A percentile compares a stretch with the other conserved stretches of the same genome.
phyloP scores from a whole-genome alignment of 768 basidiomycete species.

The Amanita rubescens region DNA sequence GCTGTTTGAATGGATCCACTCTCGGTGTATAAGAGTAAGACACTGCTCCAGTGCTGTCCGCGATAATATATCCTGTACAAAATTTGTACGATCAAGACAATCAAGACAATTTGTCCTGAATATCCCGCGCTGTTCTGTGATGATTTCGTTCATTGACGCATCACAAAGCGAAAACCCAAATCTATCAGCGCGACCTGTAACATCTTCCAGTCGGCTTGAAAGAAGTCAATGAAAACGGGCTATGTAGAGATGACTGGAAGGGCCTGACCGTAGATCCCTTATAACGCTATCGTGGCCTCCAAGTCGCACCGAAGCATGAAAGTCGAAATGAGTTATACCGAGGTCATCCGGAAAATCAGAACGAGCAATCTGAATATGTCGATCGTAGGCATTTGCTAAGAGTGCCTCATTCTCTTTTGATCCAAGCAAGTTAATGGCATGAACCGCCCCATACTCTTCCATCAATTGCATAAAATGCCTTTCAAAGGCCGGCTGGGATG shows the following conservation, averaged over 20 bases:
- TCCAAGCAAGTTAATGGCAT: constrained; percentile 89
- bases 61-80: constrained; percentile 92
- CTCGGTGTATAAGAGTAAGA: constrained; percentile 66
- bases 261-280: constrained; percentile 56
- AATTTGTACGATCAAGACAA: constrained; percentile 96
- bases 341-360: constrained; percentile 59
- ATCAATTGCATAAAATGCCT: constrained; percentile 84
- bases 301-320: constrained; percentile 74
- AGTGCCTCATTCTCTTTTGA: constrained; percentile 88
- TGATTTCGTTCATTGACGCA: constrained; percentile 51
- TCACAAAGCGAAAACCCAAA: constrained; percentile 87
- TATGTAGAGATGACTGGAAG: not conserved
- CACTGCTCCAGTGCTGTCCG: constrained; percentile 77
- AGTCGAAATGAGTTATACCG: constrained; percentile 87
- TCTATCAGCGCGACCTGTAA: constrained; percentile 59
- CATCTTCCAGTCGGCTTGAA: constrained; percentile 48
- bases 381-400: constrained; percentile 74
- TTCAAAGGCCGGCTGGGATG: constrained; percentile 96
- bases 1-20: constrained; percentile 60
- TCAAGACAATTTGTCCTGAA: constrained; percentile 96
- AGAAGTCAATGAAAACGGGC: not conserved
- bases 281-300: constrained; percentile 86
- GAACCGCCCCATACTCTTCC: constrained; percentile 77
- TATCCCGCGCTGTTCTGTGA: constrained; percentile 86
- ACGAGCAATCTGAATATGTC: constrained; percentile 66